Conservation (phyloP, 108 stramenopile genomes). For the Cyclotella cryptica region DNA sequence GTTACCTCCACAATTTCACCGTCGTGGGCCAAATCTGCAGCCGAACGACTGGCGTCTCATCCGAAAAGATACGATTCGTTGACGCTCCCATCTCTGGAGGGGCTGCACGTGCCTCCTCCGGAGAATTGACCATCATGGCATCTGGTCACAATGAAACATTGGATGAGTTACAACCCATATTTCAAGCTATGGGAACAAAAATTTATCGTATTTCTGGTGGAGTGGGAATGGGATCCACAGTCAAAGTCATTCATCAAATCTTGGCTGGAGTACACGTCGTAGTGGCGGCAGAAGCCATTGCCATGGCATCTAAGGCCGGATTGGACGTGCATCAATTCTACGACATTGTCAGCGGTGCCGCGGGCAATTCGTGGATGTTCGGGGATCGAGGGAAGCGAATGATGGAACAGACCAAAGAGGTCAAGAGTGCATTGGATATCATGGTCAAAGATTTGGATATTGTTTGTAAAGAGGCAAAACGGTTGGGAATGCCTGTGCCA, state of each 20-base stretch:
- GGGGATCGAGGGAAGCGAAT: conserved; percentile 73
- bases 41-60: conserved; percentile 25
- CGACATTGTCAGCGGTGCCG: conserved; percentile 77
- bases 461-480: conserved; percentile 71
- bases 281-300: conserved; percentile 76
- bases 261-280: conserved; percentile 81
- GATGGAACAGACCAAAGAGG: conserved; percentile 46
- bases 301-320: conserved; percentile 78
- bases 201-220: conserved; percentile 74
- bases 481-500: conserved; percentile 63
- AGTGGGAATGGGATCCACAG: conserved; percentile 72
- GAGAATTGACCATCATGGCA: conserved; percentile 77
- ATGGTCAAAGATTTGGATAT: conserved; percentile 87
- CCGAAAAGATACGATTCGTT: conserved; percentile 53
- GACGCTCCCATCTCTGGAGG: conserved; percentile 85
- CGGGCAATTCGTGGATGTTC: conserved; percentile 85
- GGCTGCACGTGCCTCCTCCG: conserved; percentile 64
- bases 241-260: conserved; percentile 83
- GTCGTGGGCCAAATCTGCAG: conserved; percentile 59
- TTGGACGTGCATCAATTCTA: conserved; percentile 75
- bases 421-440: conserved; percentile 69
- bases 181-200: conserved; percentile 67
- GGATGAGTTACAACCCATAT: conserved; percentile 37
- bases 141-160: conserved; percentile 50
- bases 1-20: conserved; percentile 76